phyloP scores from a whole-genome alignment of 1,284 basidiomycete genomes.

The Ceratobasidium sp. region DNA sequence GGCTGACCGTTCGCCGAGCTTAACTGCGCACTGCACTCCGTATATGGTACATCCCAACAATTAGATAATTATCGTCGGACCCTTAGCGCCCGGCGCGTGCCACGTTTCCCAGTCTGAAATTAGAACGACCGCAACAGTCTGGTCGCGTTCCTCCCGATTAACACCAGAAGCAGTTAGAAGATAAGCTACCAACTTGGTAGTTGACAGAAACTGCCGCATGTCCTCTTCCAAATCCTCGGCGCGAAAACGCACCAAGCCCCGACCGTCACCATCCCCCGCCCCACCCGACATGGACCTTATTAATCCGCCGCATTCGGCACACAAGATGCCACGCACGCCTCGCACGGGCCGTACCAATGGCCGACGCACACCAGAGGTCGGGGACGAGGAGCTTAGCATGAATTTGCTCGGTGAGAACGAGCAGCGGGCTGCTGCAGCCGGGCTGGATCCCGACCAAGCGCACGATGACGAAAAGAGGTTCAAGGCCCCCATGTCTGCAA shows the following conservation, averaged over 20 bases:
- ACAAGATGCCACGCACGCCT: conserved; percentile 1
- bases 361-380: conserved; percentile 1
- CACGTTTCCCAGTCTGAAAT: conserved; percentile 38
- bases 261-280: conserved; percentile 24
- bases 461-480: conserved; percentile 53
- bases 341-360: conserved; percentile 23
- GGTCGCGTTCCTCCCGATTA: not conserved
- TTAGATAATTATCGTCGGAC: not conserved
- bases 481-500: conserved; percentile 63
- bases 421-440: conserved; percentile 60
- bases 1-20: conserved; percentile 20
- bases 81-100: conserved; percentile 28
- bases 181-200: not conserved
- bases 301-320: conserved; percentile 10
- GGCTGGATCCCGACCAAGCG: conserved; percentile 56
- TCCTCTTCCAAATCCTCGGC: conserved; percentile 9
- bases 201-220: conserved; percentile 13
- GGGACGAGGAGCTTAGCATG: conserved; percentile 70
- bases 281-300: conserved; percentile 27
- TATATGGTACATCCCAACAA: too few relatives aligned
- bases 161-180: not conserved
- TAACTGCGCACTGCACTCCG: not conserved
- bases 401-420: conserved; percentile 71
- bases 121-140: conserved; percentile 19
- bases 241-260: conserved; percentile 40